Evolutionary conservation across 2,329 filamentous ascomycete genomes (phyloP).

Genomic region (Ampelomyces quisqualis): DNA sequence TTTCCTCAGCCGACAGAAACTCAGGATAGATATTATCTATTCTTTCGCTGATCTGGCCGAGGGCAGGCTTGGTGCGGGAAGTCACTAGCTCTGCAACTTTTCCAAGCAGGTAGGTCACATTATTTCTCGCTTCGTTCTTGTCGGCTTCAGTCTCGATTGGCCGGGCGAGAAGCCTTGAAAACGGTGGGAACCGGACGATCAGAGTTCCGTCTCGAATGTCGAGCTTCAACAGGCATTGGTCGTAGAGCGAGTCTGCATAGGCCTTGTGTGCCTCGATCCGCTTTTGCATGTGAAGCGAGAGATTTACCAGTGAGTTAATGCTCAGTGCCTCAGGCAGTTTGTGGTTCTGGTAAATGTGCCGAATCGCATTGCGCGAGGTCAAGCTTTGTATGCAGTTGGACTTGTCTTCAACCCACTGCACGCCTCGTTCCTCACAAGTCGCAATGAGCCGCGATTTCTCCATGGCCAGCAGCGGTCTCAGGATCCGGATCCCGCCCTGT

Average conservation of each 20-base stretch:
- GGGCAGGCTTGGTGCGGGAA: slow-evolving; percentile 48
- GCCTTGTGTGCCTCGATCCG: slow-evolving; percentile 54
- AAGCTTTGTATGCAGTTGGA: slow-evolving; percentile 78
- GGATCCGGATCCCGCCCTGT: slow-evolving; percentile 64
- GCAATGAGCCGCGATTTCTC: slow-evolving; percentile 71
- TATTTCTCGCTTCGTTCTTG: slow-evolving; percentile 23
- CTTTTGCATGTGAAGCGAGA: slow-evolving; percentile 51
- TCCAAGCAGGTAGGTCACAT: slow-evolving; percentile 50
- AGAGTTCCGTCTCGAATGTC: slow-evolving; percentile 41
- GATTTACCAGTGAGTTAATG: slow-evolving; percentile 57
- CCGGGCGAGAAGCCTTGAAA: slow-evolving; percentile 17
- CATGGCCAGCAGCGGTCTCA: slow-evolving; percentile 70
- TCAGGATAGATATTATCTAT: slow-evolving; percentile 47
- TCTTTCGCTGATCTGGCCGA: slow-evolving; percentile 48
- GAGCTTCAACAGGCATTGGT: slow-evolving; percentile 49
- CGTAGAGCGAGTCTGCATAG: slow-evolving; percentile 59
- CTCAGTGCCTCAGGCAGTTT: slow-evolving; percentile 69
- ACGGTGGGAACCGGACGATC: slow-evolving; percentile 32
- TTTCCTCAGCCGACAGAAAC: slow-evolving; percentile 11
- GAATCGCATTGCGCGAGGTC: slow-evolving; percentile 78
- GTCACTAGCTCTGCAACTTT: slow-evolving; percentile 53
- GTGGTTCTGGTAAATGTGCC: slow-evolving; percentile 62
- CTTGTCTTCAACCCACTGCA: slow-evolving; percentile 79
- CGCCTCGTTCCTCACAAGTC: slow-evolving; percentile 67
- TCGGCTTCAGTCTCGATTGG: slow-evolving; percentile 19